phyloP scores from a whole-genome alignment of 1,284 basidiomycete genomes.

The Tilletia horrida region DNA sequence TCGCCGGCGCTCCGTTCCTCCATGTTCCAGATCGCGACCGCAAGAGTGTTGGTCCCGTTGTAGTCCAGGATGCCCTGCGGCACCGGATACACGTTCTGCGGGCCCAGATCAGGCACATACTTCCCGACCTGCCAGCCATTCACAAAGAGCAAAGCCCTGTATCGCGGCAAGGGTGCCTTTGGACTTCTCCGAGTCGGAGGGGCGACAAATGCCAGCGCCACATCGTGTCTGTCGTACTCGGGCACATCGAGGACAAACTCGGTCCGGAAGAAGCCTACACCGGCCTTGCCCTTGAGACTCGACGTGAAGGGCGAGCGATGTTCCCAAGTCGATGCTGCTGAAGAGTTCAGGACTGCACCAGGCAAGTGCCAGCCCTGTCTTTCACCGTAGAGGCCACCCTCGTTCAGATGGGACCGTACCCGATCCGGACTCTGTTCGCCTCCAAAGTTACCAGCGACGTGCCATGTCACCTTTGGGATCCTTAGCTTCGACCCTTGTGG shows the following conservation, averaged over 20 bases:
- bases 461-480: conserved; percentile 66
- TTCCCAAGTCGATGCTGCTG: conserved; percentile 58
- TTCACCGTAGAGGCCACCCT: conserved; percentile 75
- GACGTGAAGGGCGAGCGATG: conserved; percentile 57
- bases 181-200: conserved; percentile 22
- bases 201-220: conserved; percentile 27
- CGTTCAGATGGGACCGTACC: conserved; percentile 68
- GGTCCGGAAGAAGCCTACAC: conserved; percentile 74
- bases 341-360: conserved; percentile 63
- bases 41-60: conserved; percentile 30
- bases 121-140: conserved; percentile 49
- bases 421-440: conserved; percentile 74
- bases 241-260: conserved; percentile 63
- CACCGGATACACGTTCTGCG: conserved; percentile 33
- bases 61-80: conserved; percentile 30
- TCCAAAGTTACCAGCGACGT: conserved; percentile 74
- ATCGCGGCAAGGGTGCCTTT: conserved; percentile 21
- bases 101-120: conserved; percentile 30
- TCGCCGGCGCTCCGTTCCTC: conserved; percentile 20
- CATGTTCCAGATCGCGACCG: conserved; percentile 30
- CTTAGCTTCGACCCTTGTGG: not conserved
- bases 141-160: conserved; percentile 37
- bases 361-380: conserved; percentile 77
- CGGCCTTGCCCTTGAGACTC: conserved; percentile 47
- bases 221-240: conserved; percentile 19